Conservation (phyloP, 495 filamentous ascomycete species). For the Podospora anserina region DNA sequence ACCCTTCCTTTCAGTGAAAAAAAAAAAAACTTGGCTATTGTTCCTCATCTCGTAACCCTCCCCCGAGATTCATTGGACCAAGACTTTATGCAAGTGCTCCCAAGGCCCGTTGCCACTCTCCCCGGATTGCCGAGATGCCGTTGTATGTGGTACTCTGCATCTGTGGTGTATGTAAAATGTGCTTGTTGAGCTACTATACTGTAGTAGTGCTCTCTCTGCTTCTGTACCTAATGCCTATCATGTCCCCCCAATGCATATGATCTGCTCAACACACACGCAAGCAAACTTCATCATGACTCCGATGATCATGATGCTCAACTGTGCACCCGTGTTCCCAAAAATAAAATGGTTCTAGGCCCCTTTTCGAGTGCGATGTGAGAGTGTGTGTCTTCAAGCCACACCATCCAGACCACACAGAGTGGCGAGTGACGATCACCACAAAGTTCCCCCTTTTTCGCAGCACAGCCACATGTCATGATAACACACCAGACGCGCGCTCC, state of each 20-base stretch:
- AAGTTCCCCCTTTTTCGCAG: neutral
- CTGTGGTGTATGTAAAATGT: neutral
- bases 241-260: neutral
- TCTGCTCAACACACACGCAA: neutral
- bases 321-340: neutral
- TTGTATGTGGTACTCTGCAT: neutral
- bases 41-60: neutral
- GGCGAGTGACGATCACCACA: conserved; percentile 2
- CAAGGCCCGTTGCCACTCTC: no score
- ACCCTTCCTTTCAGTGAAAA: neutral
- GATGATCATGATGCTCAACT: neutral
- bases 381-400: neutral
- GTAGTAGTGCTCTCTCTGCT: neutral
- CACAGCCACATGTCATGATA: conserved; percentile 1
- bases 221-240: neutral
- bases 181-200: neutral
- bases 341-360: neutral
- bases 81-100: neutral
- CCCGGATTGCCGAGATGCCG: conserved; percentile 2
- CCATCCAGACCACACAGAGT: neutral
- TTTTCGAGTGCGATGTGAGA: neutral
- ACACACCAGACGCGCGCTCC: neutral
- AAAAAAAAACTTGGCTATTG: neutral
- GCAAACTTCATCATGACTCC: neutral
- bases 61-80: conserved; percentile 8